These are phyloP conservation scores for Jaapia argillacea DNA, from an alignment of 768 basidiomycete genomes.

Conservation along the genomic window DNA sequence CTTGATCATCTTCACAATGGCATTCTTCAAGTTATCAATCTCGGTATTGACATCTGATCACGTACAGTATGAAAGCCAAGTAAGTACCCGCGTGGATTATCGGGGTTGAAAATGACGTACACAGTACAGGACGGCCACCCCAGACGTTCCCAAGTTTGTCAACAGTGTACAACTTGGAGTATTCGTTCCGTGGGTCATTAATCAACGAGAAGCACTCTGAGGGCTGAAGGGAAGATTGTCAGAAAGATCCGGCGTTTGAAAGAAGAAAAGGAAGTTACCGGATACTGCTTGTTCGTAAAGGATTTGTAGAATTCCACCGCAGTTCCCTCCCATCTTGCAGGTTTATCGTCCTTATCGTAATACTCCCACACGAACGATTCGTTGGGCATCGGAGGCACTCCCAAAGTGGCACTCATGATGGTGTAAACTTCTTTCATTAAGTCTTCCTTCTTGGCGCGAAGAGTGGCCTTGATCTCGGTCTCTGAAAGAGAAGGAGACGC, in stretches of 20 bases:
- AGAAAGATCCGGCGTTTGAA: too few relatives aligned
- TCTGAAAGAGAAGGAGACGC: constrained; percentile 32
- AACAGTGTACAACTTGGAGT: constrained; percentile 80
- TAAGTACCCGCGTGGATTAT: too few relatives aligned
- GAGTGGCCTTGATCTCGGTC: constrained; percentile 36
- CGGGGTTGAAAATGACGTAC: too few relatives aligned
- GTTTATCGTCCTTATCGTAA: constrained; percentile 70
- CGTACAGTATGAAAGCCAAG: constrained; percentile 34
- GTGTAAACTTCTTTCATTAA: constrained; percentile 79
- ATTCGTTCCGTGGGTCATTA: constrained; percentile 86
- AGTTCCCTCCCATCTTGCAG: constrained; percentile 68
- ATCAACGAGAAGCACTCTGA: constrained; percentile 84
- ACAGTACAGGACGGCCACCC: constrained; percentile 77
- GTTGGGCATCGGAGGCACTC: constrained; percentile 71
- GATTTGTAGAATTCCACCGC: constrained; percentile 71
- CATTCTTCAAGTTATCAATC: constrained; percentile 69
- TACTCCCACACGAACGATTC: constrained; percentile 83
- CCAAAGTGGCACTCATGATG: constrained; percentile 77
- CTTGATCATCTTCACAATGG: constrained; percentile 79
- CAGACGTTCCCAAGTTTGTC: constrained; percentile 90
- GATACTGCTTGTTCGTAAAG: constrained; percentile 46
- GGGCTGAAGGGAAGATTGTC: too few relatives aligned
- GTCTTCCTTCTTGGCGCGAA: constrained; percentile 78
- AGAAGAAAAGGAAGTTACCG: constrained; percentile 32
- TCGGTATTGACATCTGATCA: constrained; percentile 92